Percentiles rank a stretch among this genome's conserved stretches.
phyloP scores from a whole-genome alignment of 2,329 filamentous ascomycete species.

The Penicillium sp. region DNA sequence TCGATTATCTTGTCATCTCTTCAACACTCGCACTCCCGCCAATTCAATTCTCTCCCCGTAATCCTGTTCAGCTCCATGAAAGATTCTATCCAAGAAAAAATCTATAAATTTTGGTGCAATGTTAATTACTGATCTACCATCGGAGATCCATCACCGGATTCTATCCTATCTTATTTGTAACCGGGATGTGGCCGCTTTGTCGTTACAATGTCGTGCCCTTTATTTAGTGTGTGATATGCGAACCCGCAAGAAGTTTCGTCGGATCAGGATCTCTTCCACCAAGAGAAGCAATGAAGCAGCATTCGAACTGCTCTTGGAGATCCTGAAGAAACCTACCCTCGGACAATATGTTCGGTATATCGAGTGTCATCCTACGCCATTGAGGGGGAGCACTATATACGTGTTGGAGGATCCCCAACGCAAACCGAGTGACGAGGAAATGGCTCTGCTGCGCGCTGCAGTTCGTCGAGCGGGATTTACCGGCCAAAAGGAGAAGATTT shows the following conservation, averaged over 20 bases:
- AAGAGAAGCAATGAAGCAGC: constrained; percentile 5
- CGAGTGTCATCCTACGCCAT: not conserved
- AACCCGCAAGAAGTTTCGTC: constrained; percentile 10
- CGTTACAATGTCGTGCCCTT: not conserved
- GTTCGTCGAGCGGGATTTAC: constrained; percentile 13
- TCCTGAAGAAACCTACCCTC: constrained; percentile 18
- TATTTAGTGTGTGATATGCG: constrained; percentile 11
- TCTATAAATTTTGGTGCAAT: not conserved
- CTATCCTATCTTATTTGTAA: not conserved
- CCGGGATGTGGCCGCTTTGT: not conserved
- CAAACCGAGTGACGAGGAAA: constrained; percentile 12
- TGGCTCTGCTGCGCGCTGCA: constrained; percentile 9
- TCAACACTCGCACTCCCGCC: no score
- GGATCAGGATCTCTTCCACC: constrained; percentile 3
- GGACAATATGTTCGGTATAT: constrained; percentile 20
- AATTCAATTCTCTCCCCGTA: no score
- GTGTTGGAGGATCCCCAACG: not conserved
- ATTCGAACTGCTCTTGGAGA: constrained; percentile 19
- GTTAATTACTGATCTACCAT: not conserved
- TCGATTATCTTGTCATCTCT: no score
- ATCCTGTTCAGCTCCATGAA: no score
- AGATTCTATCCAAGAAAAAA: no score
- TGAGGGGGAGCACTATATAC: no score
- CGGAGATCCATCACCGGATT: not conserved
- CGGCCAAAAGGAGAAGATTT: not conserved